phyloP scores from a whole-genome alignment of 2,329 filamentous ascomycete genomes.

The Talaromyces sp. region DNA sequence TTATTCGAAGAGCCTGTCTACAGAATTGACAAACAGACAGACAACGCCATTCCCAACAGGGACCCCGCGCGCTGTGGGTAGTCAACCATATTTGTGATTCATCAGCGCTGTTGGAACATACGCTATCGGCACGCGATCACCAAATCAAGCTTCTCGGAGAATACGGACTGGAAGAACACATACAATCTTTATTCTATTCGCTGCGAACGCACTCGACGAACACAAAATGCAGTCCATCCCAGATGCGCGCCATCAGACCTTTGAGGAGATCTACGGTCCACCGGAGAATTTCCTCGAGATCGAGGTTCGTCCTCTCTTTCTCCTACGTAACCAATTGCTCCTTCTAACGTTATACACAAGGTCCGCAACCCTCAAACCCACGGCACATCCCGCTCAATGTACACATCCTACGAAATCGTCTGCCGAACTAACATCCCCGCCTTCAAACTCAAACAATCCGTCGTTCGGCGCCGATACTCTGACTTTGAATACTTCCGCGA shows the following conservation, averaged over 20 bases:
- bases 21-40: background rate
- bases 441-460: constrained; percentile 88
- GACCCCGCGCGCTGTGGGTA: background rate
- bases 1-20: background rate
- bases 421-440: constrained; percentile 98
- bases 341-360: constrained; percentile 43
- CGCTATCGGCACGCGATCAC: constrained; percentile 54
- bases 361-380: constrained; percentile 91
- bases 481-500: constrained; percentile 99
- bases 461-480: constrained; percentile 88
- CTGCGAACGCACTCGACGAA: background rate
- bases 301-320: constrained; percentile 57
- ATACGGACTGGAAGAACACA: background rate
- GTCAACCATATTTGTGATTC: constrained; percentile 1
- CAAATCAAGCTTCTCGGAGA: constrained; percentile 49
- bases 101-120: constrained; percentile 41
- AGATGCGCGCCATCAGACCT: constrained; percentile 80
- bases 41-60: background rate
- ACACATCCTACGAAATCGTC: constrained; percentile 97
- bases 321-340: too few relatives aligned
- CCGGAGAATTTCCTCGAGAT: constrained; percentile 99
- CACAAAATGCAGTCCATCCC: constrained; percentile 60
- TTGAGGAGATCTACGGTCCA: constrained; percentile 97
- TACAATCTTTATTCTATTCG: background rate
- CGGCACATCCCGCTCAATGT: constrained; percentile 92